Evolutionary conservation across 2,329 filamentous ascomycete species (phyloP).

Genomic region (Cryphonectria parasitica): DNA sequence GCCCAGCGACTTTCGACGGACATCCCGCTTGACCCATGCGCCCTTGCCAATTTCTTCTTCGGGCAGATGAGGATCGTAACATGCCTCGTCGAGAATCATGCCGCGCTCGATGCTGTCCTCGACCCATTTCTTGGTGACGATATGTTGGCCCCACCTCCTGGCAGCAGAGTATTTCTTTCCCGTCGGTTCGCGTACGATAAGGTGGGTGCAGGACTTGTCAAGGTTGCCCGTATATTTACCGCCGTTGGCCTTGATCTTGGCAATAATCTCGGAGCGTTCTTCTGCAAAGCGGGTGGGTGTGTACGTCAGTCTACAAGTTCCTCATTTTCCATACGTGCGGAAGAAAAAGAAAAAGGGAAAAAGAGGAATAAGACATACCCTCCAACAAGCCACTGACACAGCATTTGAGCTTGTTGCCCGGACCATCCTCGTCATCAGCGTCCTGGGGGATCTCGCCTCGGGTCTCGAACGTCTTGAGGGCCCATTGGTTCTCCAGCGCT

Average conservation of each 20-base stretch:
- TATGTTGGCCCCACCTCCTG: conserved; percentile 77
- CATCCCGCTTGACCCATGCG: conserved; percentile 68
- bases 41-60: conserved; percentile 73
- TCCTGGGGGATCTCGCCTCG: conserved; percentile 47
- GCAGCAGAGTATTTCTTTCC: conserved; percentile 92
- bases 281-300: conserved; percentile 44
- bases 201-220: conserved; percentile 82
- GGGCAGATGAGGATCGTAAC: conserved; percentile 77
- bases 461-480: conserved; percentile 65
- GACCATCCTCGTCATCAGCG: conserved; percentile 34
- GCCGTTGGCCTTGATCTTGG: conserved; percentile 70
- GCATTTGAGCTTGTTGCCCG: conserved; percentile 50
- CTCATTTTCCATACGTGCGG: too few relatives aligned
- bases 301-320: not conserved
- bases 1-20: conserved; percentile 51
- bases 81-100: conserved; percentile 87
- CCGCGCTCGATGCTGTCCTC: conserved; percentile 80
- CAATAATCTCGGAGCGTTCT: conserved; percentile 71
- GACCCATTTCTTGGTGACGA: conserved; percentile 85
- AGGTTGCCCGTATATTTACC: conserved; percentile 88
- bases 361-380: conserved; percentile 36
- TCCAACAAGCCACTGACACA: conserved; percentile 64
- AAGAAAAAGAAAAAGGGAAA: not conserved
- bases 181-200: conserved; percentile 77
- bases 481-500: conserved; percentile 68